Conservation (phyloP, 2,329 filamentous ascomycete species). For the Domatiomyces catenatus region DNA sequence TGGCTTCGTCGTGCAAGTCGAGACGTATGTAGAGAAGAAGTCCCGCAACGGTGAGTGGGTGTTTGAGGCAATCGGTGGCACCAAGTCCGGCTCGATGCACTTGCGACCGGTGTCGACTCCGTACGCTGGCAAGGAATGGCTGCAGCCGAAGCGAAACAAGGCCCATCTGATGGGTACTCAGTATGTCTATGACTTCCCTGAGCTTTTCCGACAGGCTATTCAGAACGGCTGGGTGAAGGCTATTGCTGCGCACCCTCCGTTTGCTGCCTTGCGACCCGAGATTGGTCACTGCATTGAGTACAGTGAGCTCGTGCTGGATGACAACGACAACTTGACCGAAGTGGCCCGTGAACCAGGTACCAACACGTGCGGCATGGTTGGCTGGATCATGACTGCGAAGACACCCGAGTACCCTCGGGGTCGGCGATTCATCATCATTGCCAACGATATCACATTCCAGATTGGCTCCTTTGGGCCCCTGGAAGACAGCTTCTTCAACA, state of each 20-base stretch:
- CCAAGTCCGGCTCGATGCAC: constrained; percentile 91
- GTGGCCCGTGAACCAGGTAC: constrained; percentile 89
- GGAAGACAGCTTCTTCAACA: constrained; percentile 97
- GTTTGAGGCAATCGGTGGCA: constrained; percentile 94
- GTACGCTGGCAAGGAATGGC: constrained; percentile 95
- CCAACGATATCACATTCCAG: constrained; percentile 99
- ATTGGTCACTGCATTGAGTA: constrained; percentile 86
- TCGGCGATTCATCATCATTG: constrained; percentile 84
- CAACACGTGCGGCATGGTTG: constrained; percentile 96
- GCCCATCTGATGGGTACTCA: constrained; percentile 98
- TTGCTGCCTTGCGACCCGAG: constrained; percentile 67
- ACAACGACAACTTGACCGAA: constrained; percentile 79
- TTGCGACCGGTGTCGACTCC: constrained; percentile 78
- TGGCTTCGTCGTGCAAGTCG: constrained; percentile 91
- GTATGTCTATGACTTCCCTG: constrained; percentile 98
- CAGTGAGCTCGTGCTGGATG: constrained; percentile 86
- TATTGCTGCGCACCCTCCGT: constrained; percentile 54
- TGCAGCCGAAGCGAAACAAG: constrained; percentile 98
- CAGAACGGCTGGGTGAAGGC: constrained; percentile 83
- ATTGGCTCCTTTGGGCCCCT: constrained; percentile 94
- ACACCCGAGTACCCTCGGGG: constrained; percentile 92
- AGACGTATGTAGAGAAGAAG: constrained; percentile 95
- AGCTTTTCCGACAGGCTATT: constrained; percentile 94
- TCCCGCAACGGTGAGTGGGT: constrained; percentile 97
- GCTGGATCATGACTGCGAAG: constrained; percentile 86